Evolutionary conservation across 2,329 filamentous ascomycete species (phyloP).

Genomic region (Dactylellina drechsleri): DNA sequence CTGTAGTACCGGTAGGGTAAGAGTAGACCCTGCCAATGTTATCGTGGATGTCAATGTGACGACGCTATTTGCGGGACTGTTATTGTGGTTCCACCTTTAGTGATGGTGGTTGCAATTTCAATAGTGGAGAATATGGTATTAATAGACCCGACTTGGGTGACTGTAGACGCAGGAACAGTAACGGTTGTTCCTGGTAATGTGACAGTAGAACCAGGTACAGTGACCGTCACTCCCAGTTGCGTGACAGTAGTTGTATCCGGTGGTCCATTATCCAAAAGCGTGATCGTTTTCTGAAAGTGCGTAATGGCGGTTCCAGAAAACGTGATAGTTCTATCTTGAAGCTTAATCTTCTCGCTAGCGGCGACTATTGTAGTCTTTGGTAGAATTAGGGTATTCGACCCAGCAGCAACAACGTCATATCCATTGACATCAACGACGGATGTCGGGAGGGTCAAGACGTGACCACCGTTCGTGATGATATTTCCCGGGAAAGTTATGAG

Average conservation of each 20-base stretch:
- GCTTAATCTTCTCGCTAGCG: background rate
- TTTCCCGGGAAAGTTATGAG: conserved; percentile 1
- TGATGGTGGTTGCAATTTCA: background rate
- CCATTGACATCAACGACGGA: background rate
- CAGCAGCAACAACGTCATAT: conserved; percentile 3
- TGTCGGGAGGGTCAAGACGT: background rate
- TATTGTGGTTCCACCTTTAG: background rate
- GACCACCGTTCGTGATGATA: conserved; percentile 2
- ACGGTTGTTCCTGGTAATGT: background rate
- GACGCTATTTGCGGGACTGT: too few species aligned
- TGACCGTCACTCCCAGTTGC: background rate
- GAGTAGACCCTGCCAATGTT: background rate
- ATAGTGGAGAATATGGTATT: background rate
- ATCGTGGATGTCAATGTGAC: background rate
- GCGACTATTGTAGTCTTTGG: conserved; percentile 4
- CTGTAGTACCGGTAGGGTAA: background rate
- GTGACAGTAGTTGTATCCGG: background rate
- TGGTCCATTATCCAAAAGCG: background rate
- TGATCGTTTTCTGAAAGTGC: conserved; percentile 4
- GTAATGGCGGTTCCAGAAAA: background rate
- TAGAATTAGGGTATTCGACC: conserved; percentile 1
- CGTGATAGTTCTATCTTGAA: background rate
- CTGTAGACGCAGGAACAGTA: background rate
- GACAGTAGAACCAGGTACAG: background rate
- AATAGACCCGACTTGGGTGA: background rate